Evolutionary conservation across 2,329 filamentous ascomycete species (phyloP).

Genomic region (Aspergillus fumigatiaffinis): DNA sequence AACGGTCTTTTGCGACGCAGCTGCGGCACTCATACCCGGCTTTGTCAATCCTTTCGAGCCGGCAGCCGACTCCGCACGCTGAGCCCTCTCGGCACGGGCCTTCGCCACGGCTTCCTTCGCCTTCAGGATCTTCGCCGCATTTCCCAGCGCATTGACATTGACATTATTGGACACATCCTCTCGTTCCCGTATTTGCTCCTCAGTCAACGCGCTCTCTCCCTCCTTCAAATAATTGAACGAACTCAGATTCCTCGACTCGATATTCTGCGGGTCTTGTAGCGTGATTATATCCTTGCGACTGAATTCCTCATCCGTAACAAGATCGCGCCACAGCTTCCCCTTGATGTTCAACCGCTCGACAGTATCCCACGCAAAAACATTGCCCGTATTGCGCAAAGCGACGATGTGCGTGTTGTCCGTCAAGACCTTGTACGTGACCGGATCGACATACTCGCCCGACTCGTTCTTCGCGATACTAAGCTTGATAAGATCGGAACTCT

Average conservation of each 20-base stretch:
- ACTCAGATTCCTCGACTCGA: slow-evolving; percentile 75
- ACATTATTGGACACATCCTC: slow-evolving; percentile 59
- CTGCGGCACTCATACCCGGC: slow-evolving; percentile 9
- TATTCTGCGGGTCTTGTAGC: slow-evolving; percentile 90
- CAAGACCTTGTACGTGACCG: slow-evolving; percentile 94
- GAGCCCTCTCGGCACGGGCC: slow-evolving; percentile 69
- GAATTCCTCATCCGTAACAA: slow-evolving; percentile 84
- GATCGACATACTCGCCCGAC: slow-evolving; percentile 86
- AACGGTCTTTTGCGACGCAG: slow-evolving; percentile 19
- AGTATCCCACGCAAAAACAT: slow-evolving; percentile 96
- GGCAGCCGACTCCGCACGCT: slow-evolving; percentile 54
- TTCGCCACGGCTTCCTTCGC: slow-evolving; percentile 93
- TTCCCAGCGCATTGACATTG: slow-evolving; percentile 76
- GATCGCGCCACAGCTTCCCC: slow-evolving; percentile 89
- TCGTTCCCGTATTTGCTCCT: slow-evolving; percentile 65
- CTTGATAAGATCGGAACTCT: slow-evolving; percentile 79
- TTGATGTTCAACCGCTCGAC: slow-evolving; percentile 95
- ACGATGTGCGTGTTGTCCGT: slow-evolving; percentile 98
- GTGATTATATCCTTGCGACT: slow-evolving; percentile 90
- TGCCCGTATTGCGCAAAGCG: slow-evolving; percentile 78
- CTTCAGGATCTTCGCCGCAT: slow-evolving; percentile 75
- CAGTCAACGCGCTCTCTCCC: slow-evolving; percentile 65
- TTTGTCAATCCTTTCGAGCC: slow-evolving; percentile 25
- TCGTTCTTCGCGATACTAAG: slow-evolving; percentile 91
- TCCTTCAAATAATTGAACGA: slow-evolving; percentile 87